Evolutionary conservation across 179 eudicot species (phyloP).

Genomic region (Nepenthes alata): DNA sequence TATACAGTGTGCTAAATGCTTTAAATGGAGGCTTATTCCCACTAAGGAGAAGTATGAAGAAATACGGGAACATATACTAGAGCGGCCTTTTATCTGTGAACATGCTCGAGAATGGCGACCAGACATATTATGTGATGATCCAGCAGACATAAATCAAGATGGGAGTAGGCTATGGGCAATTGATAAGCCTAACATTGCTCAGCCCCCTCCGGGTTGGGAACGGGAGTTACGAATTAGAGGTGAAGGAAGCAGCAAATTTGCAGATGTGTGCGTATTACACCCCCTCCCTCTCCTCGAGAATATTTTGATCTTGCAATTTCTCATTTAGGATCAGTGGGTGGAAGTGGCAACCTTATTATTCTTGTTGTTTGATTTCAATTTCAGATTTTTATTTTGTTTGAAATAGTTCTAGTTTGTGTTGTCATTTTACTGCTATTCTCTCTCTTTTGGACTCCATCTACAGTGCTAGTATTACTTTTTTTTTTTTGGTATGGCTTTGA

Average conservation of each 20-base stretch:
- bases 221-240: conserved; percentile 67
- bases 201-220: conserved; percentile 80
- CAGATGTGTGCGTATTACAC: conserved; percentile 61
- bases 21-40: conserved; percentile 83
- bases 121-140: conserved; percentile 46
- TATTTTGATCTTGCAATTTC: background rate
- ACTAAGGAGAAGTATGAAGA: conserved; percentile 76
- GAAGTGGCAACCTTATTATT: too few species aligned
- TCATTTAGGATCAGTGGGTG: too few species aligned
- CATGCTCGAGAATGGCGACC: conserved; percentile 69
- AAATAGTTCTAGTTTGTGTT: too few species aligned
- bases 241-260: conserved; percentile 73
- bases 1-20: conserved; percentile 64
- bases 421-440: too few species aligned
- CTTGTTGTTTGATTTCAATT: too few species aligned
- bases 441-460: too few species aligned
- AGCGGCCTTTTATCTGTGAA: conserved; percentile 50
- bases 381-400: too few species aligned
- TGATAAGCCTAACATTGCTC: conserved; percentile 72
- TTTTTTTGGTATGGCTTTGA: background rate
- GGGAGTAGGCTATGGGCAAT: conserved; percentile 76
- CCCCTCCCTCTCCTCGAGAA: background rate
- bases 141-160: conserved; percentile 56
- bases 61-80: conserved; percentile 55
- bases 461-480: background rate